Evolutionary conservation across 2,329 filamentous ascomycete genomes (phyloP).

Genomic region (Hypoxylon sp.): DNA sequence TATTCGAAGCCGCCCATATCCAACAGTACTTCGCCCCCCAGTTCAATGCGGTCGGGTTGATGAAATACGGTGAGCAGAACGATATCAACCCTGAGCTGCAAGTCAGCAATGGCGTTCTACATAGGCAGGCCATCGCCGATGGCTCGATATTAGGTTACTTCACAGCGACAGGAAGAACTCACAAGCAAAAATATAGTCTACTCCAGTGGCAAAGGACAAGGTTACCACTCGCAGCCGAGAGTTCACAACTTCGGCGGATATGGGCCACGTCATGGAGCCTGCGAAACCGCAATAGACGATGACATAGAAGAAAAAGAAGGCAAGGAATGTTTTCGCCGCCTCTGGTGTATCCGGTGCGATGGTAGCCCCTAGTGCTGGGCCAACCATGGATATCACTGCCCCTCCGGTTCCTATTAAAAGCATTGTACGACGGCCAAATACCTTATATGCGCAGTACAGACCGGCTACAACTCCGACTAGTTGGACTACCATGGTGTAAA

Average conservation of each 20-base stretch:
- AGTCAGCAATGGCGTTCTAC: constrained; percentile 25
- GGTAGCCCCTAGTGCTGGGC: constrained; percentile 43
- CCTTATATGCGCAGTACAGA: constrained; percentile 43
- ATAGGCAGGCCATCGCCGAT: neutral
- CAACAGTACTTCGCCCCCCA: constrained; percentile 61
- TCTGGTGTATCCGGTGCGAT: constrained; percentile 41
- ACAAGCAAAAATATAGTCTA: constrained; percentile 52
- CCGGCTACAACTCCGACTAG: constrained; percentile 41
- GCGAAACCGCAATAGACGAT: constrained; percentile 47
- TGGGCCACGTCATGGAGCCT: constrained; percentile 53
- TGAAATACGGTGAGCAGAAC: constrained; percentile 61
- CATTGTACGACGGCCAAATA: constrained; percentile 47
- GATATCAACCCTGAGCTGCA: constrained; percentile 55
- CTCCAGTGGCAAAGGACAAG: constrained; percentile 44
- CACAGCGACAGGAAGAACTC: constrained; percentile 17
- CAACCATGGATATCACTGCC: constrained; percentile 43
- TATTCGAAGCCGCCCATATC: constrained; percentile 56
- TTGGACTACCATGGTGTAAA: constrained; percentile 40
- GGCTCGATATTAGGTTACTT: constrained; percentile 12
- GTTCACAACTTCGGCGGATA: constrained; percentile 55
- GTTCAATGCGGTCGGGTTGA: constrained; percentile 57
- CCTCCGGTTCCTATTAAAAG: constrained; percentile 45
- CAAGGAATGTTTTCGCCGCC: constrained; percentile 44
- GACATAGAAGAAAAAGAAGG: constrained; percentile 43
- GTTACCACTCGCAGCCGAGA: constrained; percentile 53